These are phyloP conservation scores for Fusarium pseudograminearum DNA, from an alignment of 2,329 filamentous ascomycete genomes.

Conservation along the genomic window DNA sequence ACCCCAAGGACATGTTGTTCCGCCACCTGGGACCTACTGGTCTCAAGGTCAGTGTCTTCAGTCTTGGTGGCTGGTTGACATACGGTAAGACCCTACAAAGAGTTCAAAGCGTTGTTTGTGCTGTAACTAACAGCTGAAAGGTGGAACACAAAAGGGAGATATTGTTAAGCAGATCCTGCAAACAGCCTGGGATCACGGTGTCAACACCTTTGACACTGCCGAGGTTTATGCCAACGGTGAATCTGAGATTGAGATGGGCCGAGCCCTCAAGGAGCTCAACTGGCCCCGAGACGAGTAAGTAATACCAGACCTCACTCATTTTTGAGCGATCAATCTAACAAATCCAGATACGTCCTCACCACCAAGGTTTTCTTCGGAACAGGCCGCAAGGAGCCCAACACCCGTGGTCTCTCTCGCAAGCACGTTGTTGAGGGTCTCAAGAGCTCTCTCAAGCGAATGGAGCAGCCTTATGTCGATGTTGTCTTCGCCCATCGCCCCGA, in stretches of 20 bases:
- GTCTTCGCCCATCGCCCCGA: slow-evolving; percentile 47
- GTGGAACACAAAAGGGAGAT: slow-evolving; percentile 70
- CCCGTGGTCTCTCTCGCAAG: slow-evolving; percentile 72
- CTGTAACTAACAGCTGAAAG: neutral
- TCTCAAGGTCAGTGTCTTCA: slow-evolving; percentile 47
- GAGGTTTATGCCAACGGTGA: slow-evolving; percentile 70
- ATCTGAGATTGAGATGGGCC: slow-evolving; percentile 72
- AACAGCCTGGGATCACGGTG: slow-evolving; percentile 68
- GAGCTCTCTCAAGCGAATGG: slow-evolving; percentile 43
- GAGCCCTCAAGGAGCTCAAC: slow-evolving; percentile 67
- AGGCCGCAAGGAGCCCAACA: slow-evolving; percentile 61
- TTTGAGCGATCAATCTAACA: neutral
- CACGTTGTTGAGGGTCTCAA: slow-evolving; percentile 68
- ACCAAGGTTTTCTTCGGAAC: slow-evolving; percentile 53
- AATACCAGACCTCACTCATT: fast-evolving
- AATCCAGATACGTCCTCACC: slow-evolving; percentile 61
- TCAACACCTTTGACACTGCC: slow-evolving; percentile 73
- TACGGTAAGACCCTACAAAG: slow-evolving; percentile 19
- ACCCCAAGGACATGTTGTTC: slow-evolving; percentile 48
- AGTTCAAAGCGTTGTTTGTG: neutral
- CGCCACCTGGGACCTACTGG: slow-evolving; percentile 46
- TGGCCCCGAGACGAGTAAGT: slow-evolving; percentile 67
- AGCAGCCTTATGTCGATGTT: slow-evolving; percentile 46
- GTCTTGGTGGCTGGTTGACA: slow-evolving; percentile 46
- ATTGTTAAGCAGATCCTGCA: slow-evolving; percentile 70